phyloP scores from a whole-genome alignment of 805 yeast species.

The Pichia membranifaciens region DNA sequence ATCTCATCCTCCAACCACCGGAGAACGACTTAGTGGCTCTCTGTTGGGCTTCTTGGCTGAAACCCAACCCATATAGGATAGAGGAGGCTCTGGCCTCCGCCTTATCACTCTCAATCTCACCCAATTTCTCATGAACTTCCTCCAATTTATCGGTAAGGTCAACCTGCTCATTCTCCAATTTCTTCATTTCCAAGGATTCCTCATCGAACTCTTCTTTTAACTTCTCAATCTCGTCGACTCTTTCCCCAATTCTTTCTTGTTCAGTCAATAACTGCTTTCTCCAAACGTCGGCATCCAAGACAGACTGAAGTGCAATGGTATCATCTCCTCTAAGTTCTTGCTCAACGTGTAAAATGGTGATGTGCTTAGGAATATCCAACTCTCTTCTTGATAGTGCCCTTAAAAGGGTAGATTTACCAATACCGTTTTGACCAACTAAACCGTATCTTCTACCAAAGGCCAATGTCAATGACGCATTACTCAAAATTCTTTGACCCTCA shows the following conservation, averaged over 20 bases:
- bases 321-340: slow-evolving; percentile 97
- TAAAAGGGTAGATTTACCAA: slow-evolving; percentile 93
- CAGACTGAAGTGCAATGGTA: slow-evolving; percentile 84
- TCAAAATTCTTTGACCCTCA: slow-evolving; percentile 86
- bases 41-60: slow-evolving; percentile 78
- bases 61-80: slow-evolving; percentile 88
- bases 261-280: slow-evolving; percentile 81
- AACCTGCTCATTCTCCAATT: slow-evolving; percentile 82
- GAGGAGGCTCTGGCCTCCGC: slow-evolving; percentile 97
- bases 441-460: slow-evolving; percentile 95
- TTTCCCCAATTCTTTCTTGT: slow-evolving; percentile 64
- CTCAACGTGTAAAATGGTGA: slow-evolving; percentile 92
- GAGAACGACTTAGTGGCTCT: slow-evolving; percentile 86
- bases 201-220: slow-evolving; percentile 70
- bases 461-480: slow-evolving; percentile 80
- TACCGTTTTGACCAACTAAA: slow-evolving; percentile 98
- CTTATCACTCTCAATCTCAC: slow-evolving; percentile 94
- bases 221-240: slow-evolving; percentile 68
- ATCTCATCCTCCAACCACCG: slow-evolving; percentile 99
- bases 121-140: slow-evolving; percentile 74
- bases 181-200: slow-evolving; percentile 65
- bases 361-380: slow-evolving; percentile 88
- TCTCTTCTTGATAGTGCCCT: slow-evolving; percentile 93
- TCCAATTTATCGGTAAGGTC: slow-evolving; percentile 75
- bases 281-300: slow-evolving; percentile 99